Percentiles rank a stretch among this genome's conserved stretches.
These are phyloP conservation scores for Pisolithus albus DNA, from an alignment of 768 basidiomycete species.

Conservation along the genomic window DNA sequence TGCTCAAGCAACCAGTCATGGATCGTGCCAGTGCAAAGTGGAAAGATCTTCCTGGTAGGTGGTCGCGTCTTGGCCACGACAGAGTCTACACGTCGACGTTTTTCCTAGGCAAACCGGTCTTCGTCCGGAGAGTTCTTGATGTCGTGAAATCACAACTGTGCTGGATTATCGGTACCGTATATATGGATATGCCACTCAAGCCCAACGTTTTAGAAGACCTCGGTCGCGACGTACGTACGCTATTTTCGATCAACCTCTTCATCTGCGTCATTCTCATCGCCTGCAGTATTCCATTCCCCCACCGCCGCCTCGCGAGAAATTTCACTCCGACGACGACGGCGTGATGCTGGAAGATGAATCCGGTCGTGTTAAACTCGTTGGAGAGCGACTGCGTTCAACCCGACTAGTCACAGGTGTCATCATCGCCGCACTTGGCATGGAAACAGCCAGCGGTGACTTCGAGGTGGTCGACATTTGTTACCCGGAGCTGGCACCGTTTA, in stretches of 20 bases:
- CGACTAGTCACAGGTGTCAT: constrained; percentile 87
- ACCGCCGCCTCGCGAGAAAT: constrained; percentile 69
- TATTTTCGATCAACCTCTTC: constrained; percentile 1
- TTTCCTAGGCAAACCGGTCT: constrained; percentile 52
- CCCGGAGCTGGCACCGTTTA: constrained; percentile 65
- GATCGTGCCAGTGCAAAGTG: constrained; percentile 45
- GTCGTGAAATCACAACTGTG: constrained; percentile 79
- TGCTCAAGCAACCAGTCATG: constrained; percentile 42
- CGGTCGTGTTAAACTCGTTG: constrained; percentile 84
- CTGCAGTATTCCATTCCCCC: constrained; percentile 81
- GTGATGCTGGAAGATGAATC: constrained; percentile 95
- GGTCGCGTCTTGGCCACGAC: neutral
- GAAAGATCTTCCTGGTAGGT: constrained; percentile 38
- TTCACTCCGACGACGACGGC: constrained; percentile 68
- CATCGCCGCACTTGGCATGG: constrained; percentile 82
- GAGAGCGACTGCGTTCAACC: constrained; percentile 54
- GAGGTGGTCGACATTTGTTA: constrained; percentile 88
- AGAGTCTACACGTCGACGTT: neutral
- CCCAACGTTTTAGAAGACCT: constrained; percentile 97
- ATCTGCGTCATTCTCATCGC: constrained; percentile 3
- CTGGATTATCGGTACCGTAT: constrained; percentile 91
- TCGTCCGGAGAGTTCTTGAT: constrained; percentile 80
- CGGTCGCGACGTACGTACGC: constrained; percentile 72
- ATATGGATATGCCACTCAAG: constrained; percentile 98
- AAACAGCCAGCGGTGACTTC: constrained; percentile 85